Evolutionary conservation across 2,329 filamentous ascomycete genomes (phyloP), one percentile per base, ranked within the genome.

Genomic region (Aureobasidium sp.): DNA sequence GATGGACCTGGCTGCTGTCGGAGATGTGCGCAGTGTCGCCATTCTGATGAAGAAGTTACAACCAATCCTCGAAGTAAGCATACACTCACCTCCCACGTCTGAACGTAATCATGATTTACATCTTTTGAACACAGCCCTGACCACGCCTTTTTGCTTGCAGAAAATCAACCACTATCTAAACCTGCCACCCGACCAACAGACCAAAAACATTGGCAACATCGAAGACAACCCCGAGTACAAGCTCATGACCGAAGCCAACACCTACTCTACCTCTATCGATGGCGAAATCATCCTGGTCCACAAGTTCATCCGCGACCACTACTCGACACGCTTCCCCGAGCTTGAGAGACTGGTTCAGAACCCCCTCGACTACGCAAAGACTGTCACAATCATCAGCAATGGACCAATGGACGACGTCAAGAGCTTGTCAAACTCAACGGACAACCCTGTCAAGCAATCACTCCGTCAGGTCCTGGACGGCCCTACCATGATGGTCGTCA

Each of bases 241-340:
- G 73, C 84, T 96, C 39, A 78, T 96, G 62, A 95, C 90, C 37
- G 87, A 94, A 72, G 91, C 91, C 16, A 96, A 96, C 72, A 89
- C 87, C 29, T 82, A 96, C 8, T 96, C 94, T 0, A 95, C 93
- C 6, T 88, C 89, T 65, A 97, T 97, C 67, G 92, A 96, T 67
- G 90, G 90, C 71, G 93, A 97, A 74, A 89, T 97, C 49, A 89
- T 89, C 36, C 83, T 94, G 8, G 90, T 97, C 27, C 94, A 99
- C 80, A 99, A 99, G 76, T 95, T 91, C 74, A 91, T 97, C 63
- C 85, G 93, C 70, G 94, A 99, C 70, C 91, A 97, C 75, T 99
- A 99, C 77, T 96, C 92, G 10, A 82, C 89, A 21, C 85, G 93
- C 64, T 99, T 97, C 70, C 93, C 94, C 0, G 93, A 97, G 75